Conservation (phyloP, 1,284 basidiomycete species). For the Afroboletus lepidellus region DNA sequence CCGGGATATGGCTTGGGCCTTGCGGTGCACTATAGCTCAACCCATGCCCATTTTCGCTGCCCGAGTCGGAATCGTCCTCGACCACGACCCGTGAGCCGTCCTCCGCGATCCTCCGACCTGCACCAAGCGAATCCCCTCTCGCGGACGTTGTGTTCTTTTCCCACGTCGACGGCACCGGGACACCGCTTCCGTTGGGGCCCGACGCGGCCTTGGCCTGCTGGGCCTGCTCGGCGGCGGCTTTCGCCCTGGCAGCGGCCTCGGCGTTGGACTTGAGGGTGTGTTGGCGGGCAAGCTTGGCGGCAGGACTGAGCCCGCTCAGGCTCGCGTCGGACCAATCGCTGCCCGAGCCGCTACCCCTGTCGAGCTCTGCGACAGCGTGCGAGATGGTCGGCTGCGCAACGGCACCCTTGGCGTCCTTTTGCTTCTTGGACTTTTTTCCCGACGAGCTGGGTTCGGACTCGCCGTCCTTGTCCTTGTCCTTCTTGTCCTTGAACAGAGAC, state of each 20-base stretch:
- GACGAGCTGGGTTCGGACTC: constrained; percentile 44
- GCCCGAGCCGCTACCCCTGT: constrained; percentile 48
- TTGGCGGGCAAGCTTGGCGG: constrained; percentile 87
- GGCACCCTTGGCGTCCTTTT: constrained; percentile 59
- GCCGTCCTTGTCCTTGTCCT: constrained; percentile 56
- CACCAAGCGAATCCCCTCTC: constrained; percentile 43
- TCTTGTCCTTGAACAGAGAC: constrained; percentile 92
- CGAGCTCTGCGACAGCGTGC: constrained; percentile 84
- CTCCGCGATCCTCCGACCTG: constrained; percentile 52
- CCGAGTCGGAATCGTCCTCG: constrained; percentile 68
- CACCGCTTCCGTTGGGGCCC: constrained; percentile 25
- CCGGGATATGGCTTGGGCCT: constrained; percentile 42
- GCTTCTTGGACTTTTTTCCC: constrained; percentile 46
- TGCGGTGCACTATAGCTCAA: constrained; percentile 27
- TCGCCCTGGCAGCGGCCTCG: constrained; percentile 73
- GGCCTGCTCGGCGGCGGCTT: constrained; percentile 51
- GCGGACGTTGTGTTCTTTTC: constrained; percentile 75
- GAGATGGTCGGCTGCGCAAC: constrained; percentile 77
- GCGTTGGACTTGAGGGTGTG: constrained; percentile 86
- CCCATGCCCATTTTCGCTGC: constrained; percentile 47
- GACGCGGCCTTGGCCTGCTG: constrained; percentile 43
- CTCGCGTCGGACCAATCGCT: constrained; percentile 56
- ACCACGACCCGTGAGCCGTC: constrained; percentile 67
- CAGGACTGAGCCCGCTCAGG: constrained; percentile 83
- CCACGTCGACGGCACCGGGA: constrained; percentile 65